Evolutionary conservation across 257 asterid species (phyloP).

Genomic region (Salvia miltiorrhiza): DNA sequence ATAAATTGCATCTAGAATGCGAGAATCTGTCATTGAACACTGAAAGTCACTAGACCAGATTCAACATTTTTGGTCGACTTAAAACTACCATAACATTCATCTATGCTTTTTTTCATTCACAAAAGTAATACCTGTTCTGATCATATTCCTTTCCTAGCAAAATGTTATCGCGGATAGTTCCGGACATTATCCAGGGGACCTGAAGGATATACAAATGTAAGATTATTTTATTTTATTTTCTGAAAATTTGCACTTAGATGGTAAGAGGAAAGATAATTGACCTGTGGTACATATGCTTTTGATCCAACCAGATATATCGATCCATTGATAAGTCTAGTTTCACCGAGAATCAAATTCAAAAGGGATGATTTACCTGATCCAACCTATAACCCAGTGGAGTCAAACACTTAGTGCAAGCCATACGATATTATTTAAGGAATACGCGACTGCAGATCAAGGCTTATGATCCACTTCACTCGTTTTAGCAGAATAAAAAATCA

Average conservation of each 20-base stretch:
- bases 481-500: neutral
- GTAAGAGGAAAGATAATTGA: constrained; percentile 24
- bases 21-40: neutral
- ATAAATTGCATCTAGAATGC: neutral
- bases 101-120: neutral
- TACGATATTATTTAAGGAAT: neutral
- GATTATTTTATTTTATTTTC: neutral
- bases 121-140: constrained; percentile 46
- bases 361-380: constrained; percentile 97
- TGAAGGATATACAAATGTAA: constrained; percentile 28
- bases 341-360: constrained; percentile 69
- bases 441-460: neutral
- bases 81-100: neutral
- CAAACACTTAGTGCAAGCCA: neutral
- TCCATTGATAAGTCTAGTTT: constrained; percentile 69
- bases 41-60: neutral
- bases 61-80: neutral
- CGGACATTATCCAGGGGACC: constrained; percentile 96
- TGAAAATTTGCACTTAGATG: constrained; percentile 7
- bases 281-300: constrained; percentile 91
- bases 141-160: constrained; percentile 74
- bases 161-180: constrained; percentile 89
- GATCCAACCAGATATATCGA: constrained; percentile 49
- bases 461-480: neutral
- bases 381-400: constrained; percentile 47